These are phyloP conservation scores for Pythium rhizo-oryzae DNA, from an alignment of 352 stramenopile genomes.

Conservation along the genomic window DNA sequence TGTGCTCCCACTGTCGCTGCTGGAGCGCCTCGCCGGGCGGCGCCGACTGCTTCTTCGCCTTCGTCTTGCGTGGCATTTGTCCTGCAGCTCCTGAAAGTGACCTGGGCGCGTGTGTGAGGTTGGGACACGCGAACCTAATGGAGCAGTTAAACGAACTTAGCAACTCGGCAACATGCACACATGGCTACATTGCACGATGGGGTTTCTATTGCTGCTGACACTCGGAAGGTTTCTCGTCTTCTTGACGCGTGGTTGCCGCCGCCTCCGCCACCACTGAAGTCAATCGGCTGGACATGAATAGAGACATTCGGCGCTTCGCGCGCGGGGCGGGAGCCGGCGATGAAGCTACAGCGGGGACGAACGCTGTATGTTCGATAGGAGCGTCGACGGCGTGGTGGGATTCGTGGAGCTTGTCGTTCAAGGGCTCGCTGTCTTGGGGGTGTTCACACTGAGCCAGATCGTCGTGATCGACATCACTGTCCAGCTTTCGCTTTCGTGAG, in stretches of 20 bases:
- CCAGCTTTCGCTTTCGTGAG: conserved; percentile 22
- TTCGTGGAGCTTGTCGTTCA: background rate
- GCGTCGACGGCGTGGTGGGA: background rate
- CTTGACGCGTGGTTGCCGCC: background rate
- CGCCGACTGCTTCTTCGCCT: conserved; percentile 18
- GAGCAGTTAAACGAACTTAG: conserved; percentile 15
- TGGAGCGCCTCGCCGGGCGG: conserved; percentile 1
- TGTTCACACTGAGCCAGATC: background rate
- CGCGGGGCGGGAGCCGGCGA: background rate
- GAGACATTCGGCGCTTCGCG: conserved; percentile 33
- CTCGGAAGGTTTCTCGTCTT: conserved; percentile 39
- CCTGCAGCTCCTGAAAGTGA: background rate
- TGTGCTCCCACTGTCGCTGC: conserved; percentile 44
- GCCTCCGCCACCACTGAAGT: background rate
- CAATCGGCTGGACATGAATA: conserved; percentile 40
- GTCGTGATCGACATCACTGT: background rate
- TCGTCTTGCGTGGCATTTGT: conserved; percentile 29
- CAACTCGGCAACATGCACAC: background rate
- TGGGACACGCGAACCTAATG: conserved; percentile 21
- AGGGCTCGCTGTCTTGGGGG: background rate
- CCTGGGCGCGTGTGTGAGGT: background rate
- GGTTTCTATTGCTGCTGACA: conserved; percentile 49
- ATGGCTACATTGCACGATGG: conserved; percentile 12
- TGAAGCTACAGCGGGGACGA: background rate
- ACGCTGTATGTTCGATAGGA: background rate